Evolutionary conservation across 257 asterid species (phyloP), one percentile per base, ranked within the genome.

Genomic region (Echites panduratus): DNA sequence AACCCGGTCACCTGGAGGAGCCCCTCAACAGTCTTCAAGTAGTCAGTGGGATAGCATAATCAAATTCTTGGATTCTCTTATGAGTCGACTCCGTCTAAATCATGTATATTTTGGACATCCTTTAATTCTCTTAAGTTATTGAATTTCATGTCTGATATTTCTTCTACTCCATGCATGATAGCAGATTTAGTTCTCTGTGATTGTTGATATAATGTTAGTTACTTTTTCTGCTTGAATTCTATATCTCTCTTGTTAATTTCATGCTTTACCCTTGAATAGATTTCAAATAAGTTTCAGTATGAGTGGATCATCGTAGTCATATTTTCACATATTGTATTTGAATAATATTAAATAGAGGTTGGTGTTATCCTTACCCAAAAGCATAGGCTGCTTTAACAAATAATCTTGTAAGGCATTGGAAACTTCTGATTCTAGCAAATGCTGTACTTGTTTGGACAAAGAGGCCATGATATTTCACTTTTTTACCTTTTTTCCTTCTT

Each of bases 11-110:
- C 99, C 99, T 43, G 76, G 82, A 52, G 91, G 86, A 77, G 85
- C 80, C 75, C 84, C 95, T 71, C 97, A 80, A 66, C 95, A 85
- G 82, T 79, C 90, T 74, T 89, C 94, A 72, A 89, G 89, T 80
- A 89, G 87, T 70, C 97, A 89, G 78, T 95, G 99, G 98, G 97
- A 90, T 78, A 90, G 90, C 87, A 90, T 95, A 82, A 86, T 89
- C 88, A 90, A 80, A 64, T 95, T 95, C 85, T 84, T 95, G 91
- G 99, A 95, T 79, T 92, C 85, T 49, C 84, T 95, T 71, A 87
- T 89, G 96, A 82, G 87, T 74, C 90, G 90, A 66, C 87, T 95
- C 52, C 87, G 85, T 17, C 89, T 66, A 79, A 92, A 95, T 84
- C 86, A 89, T 76, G 98, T 95, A 81, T 71, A 17, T 89, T 47